Evolutionary conservation across 805 yeast genomes (phyloP).

Genomic region (Wickerhamomyces pijperi): DNA sequence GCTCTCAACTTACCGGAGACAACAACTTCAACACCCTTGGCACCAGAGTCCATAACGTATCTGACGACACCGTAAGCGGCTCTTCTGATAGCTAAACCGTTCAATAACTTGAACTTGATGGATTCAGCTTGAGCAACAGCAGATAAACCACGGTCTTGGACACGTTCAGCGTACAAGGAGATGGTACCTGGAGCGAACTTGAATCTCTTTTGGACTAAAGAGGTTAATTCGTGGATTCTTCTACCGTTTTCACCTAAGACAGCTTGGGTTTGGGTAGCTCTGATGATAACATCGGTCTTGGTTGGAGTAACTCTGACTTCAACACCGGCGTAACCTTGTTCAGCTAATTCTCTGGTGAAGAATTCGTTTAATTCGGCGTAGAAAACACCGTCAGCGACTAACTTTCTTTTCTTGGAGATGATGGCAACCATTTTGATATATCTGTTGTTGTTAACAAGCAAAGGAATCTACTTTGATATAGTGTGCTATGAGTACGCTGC

Average conservation of each 20-base stretch:
- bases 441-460: not conserved
- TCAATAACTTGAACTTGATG: conserved; percentile 92
- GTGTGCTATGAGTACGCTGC: not conserved
- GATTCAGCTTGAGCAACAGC: conserved; percentile 99
- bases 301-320: conserved; percentile 98
- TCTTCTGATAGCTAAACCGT: conserved; percentile 99
- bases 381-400: conserved; percentile 99
- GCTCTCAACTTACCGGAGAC: conserved; percentile 99
- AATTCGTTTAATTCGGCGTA: conserved; percentile 99
- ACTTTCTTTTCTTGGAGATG: conserved; percentile 97
- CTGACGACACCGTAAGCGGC: conserved; percentile 99
- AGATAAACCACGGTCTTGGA: conserved; percentile 98
- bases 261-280: conserved; percentile 98
- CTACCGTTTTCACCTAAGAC: conserved; percentile 99
- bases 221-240: conserved; percentile 97
- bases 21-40: conserved; percentile 99
- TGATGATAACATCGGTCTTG: conserved; percentile 96
- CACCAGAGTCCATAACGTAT: conserved; percentile 99
- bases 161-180: conserved; percentile 96
- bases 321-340: conserved; percentile 99
- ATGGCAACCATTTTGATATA: conserved; percentile 21
- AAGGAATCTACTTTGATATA: not conserved
- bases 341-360: conserved; percentile 99
- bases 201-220: conserved; percentile 98
- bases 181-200: conserved; percentile 87